These are phyloP conservation scores for Ganoderma lingzhi DNA, from an alignment of 1,284 basidiomycete species.

Conservation along the genomic window DNA sequence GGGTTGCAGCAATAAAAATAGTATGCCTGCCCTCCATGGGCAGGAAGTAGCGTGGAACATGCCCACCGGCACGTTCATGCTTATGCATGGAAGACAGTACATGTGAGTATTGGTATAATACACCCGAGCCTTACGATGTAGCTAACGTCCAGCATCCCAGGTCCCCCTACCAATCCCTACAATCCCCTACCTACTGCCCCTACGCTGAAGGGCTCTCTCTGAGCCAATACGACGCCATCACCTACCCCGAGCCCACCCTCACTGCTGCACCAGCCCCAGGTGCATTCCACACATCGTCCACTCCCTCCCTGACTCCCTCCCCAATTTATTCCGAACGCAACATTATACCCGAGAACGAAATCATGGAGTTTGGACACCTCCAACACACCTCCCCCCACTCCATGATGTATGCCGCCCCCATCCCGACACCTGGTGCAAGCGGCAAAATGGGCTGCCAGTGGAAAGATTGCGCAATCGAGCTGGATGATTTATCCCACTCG, in stretches of 20 bases:
- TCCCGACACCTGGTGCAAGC: background rate
- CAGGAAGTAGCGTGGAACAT: background rate
- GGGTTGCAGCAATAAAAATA: background rate
- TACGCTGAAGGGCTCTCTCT: background rate
- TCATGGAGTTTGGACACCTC: background rate
- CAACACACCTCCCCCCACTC: background rate
- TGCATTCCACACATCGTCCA: background rate
- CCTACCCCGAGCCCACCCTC: background rate
- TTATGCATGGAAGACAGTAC: background rate
- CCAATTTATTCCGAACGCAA: background rate
- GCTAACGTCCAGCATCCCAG: background rate
- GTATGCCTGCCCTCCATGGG: background rate
- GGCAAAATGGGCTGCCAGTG: slow-evolving; percentile 17
- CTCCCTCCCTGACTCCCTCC: background rate
- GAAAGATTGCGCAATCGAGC: slow-evolving; percentile 14
- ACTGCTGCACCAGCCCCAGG: background rate
- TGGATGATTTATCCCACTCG: slow-evolving; percentile 15
- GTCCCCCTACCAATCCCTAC: background rate
- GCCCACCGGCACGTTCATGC: background rate
- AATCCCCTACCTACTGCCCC: no score
- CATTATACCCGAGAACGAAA: background rate
- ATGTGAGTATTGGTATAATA: slow-evolving; percentile 6
- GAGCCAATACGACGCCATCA: background rate
- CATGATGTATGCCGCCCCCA: background rate
- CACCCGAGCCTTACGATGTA: background rate